Evolutionary conservation across 176 grass and related monocot genomes (phyloP).

Genomic region (Oryza punctata): DNA sequence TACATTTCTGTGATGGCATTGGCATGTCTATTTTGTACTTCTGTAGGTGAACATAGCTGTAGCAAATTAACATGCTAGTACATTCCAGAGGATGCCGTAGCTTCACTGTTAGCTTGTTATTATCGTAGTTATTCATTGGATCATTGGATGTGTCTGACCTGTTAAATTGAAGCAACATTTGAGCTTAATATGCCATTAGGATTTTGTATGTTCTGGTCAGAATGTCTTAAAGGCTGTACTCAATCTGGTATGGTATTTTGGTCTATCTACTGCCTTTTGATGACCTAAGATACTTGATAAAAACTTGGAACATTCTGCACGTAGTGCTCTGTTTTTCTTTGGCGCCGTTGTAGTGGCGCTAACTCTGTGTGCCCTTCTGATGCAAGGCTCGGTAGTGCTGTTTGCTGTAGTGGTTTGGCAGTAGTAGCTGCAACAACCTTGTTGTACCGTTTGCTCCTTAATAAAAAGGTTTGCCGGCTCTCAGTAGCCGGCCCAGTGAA

Average conservation of each 20-base stretch:
- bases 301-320: not conserved
- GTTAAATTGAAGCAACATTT: constrained; percentile 15
- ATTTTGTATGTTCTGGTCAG: constrained; percentile 5
- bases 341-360: too few species aligned
- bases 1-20: not conserved
- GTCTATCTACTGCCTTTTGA: not conserved
- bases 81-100: not conserved
- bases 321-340: too few species aligned
- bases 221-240: not conserved
- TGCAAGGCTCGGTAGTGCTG: too few species aligned
- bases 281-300: not conserved
- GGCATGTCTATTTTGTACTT: not conserved
- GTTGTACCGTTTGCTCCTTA: too few species aligned
- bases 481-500: not conserved
- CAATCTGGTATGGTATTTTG: not conserved
- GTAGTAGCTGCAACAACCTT: too few species aligned
- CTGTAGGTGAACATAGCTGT: not conserved
- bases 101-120: not conserved
- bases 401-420: too few species aligned
- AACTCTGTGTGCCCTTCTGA: too few species aligned
- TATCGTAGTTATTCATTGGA: not conserved
- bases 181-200: not conserved
- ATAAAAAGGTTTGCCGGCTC: too few species aligned
- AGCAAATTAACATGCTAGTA: not conserved
- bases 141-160: not conserved